Evolutionary conservation across 148 eudicot genomes (phyloP).

Genomic region (Cornus suecica): DNA sequence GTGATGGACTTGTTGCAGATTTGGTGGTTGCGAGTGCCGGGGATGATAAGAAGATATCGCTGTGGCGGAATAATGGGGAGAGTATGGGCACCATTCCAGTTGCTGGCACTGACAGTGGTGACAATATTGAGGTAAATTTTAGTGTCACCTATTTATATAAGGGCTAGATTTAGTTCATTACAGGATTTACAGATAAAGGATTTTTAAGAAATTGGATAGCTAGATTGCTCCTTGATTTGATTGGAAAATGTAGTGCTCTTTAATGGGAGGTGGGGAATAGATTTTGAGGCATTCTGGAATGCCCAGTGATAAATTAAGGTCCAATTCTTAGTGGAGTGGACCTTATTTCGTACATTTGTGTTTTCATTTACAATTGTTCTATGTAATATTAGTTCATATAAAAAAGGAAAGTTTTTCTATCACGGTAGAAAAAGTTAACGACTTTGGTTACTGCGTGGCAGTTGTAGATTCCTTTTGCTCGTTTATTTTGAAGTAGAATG

Average conservation of each 20-base stretch:
- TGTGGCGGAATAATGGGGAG: conserved; percentile 85
- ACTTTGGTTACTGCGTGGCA: too few species aligned
- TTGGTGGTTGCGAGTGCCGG: conserved; percentile 98
- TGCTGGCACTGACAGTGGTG: conserved; percentile 50
- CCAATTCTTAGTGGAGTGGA: too few species aligned
- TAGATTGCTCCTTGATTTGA: neutral
- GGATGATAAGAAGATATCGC: conserved; percentile 72
- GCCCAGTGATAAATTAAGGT: too few species aligned
- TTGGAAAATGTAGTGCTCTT: neutral
- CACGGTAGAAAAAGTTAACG: too few species aligned
- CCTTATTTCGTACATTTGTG: neutral
- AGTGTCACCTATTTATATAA: neutral
- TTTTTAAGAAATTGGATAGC: neutral
- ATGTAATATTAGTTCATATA: too few species aligned
- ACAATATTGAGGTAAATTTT: conserved; percentile 58
- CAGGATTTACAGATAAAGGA: neutral
- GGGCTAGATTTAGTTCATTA: neutral
- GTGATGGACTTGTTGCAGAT: conserved; percentile 39
- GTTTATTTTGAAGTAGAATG: too few species aligned
- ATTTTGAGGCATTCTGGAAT: too few species aligned
- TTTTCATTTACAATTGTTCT: neutral
- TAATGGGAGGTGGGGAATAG: too few species aligned
- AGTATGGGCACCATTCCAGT: conserved; percentile 72
- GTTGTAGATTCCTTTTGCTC: too few species aligned
- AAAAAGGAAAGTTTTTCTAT: too few species aligned